These are phyloP conservation scores for Colletotrichum sp. DNA, from an alignment of 2,329 filamentous ascomycete genomes.

Conservation along the genomic window DNA sequence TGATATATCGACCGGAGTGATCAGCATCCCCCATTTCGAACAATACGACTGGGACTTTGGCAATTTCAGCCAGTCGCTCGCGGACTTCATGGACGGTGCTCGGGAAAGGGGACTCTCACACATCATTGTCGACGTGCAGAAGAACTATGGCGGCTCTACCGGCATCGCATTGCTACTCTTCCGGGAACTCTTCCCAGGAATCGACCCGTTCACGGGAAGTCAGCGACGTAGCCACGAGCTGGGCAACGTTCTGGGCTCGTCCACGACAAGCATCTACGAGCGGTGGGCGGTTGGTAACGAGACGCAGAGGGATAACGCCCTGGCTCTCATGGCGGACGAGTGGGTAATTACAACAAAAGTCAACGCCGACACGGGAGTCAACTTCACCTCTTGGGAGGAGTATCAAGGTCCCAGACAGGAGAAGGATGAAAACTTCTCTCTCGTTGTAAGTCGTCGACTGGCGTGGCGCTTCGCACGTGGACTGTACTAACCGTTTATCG, in stretches of 20 bases:
- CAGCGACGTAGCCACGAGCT: background rate
- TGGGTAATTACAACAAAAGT: background rate
- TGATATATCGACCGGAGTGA: constrained; percentile 5
- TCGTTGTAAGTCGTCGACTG: background rate
- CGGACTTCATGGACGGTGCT: background rate
- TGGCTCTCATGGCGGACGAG: background rate
- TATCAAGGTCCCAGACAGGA: background rate
- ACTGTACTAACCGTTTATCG: background rate
- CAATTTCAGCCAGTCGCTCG: background rate
- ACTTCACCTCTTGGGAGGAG: constrained; percentile 6
- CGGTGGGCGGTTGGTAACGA: background rate
- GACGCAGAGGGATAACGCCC: background rate
- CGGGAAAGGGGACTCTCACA: background rate
- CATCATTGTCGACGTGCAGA: background rate
- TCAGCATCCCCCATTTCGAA: constrained; percentile 11
- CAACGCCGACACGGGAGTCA: background rate
- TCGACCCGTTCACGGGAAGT: background rate
- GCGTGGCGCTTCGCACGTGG: background rate
- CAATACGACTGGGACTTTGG: background rate
- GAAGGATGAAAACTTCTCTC: background rate
- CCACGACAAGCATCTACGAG: background rate
- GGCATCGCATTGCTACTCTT: background rate
- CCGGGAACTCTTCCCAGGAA: background rate
- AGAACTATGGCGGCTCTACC: constrained; percentile 5
- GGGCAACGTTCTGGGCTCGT: background rate